Conservation (phyloP, 192 early-diverging fungal genomes). For the Coemansia erecta region DNA sequence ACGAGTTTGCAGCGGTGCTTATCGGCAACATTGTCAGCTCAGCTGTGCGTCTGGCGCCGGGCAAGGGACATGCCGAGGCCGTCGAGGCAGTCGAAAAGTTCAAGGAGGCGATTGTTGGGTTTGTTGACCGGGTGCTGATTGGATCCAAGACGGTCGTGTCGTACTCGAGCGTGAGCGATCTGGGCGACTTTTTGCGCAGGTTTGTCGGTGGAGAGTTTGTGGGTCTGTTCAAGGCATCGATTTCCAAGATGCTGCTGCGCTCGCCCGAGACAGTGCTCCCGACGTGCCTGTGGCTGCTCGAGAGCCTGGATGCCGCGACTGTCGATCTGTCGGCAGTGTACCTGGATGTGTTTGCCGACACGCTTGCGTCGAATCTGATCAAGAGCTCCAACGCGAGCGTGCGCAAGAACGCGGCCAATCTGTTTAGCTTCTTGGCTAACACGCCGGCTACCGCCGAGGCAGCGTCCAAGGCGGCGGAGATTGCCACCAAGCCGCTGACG, state of each 20-base stretch:
- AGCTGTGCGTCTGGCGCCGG: slow-evolving; percentile 54
- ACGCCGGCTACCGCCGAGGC: slow-evolving; percentile 26
- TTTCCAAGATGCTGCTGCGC: slow-evolving; percentile 77
- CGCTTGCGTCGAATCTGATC: slow-evolving; percentile 34
- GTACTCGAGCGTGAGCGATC: slow-evolving; percentile 31
- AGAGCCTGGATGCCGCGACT: slow-evolving; percentile 53
- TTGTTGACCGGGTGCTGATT: slow-evolving; percentile 24
- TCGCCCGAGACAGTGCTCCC: slow-evolving; percentile 78
- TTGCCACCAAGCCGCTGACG: slow-evolving; percentile 41
- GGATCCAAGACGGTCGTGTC: slow-evolving; percentile 20
- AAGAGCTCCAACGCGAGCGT: slow-evolving; percentile 33
- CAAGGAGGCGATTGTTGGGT: slow-evolving; percentile 37
- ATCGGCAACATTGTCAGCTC: slow-evolving; percentile 63
- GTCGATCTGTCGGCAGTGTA: slow-evolving; percentile 59
- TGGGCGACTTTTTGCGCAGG: slow-evolving; percentile 61
- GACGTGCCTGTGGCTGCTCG: slow-evolving; percentile 63
- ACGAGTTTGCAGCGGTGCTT: slow-evolving; percentile 55
- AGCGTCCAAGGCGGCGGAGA: slow-evolving; percentile 14
- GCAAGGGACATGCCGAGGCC: slow-evolving; percentile 17
- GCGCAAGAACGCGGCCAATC: slow-evolving; percentile 21
- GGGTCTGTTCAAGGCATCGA: slow-evolving; percentile 57
- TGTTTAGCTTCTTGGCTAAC: slow-evolving; percentile 28
- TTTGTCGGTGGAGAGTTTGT: slow-evolving; percentile 59
- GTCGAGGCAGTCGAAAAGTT: slow-evolving; percentile 31
- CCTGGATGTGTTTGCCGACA: slow-evolving; percentile 59